Percentiles rank a stretch among this genome's conserved stretches.
phyloP scores from a whole-genome alignment of 257 asterid genomes.

The Cynanchum wilfordii region DNA sequence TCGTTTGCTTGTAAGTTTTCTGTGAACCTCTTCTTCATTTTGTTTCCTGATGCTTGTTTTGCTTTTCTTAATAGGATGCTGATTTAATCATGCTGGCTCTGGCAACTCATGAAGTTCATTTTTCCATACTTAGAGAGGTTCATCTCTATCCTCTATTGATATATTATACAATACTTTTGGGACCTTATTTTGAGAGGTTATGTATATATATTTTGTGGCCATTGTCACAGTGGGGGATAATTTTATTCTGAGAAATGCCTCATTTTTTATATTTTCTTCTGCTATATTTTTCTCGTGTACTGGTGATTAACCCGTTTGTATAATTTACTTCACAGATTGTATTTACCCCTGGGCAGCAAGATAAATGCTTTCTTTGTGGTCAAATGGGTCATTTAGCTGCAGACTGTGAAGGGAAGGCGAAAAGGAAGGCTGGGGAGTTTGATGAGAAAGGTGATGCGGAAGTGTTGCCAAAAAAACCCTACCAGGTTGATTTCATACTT shows the following conservation, averaged over 20 bases:
- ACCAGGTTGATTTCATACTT: constrained; percentile 47
- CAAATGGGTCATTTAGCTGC: constrained; percentile 97
- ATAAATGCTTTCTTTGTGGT: constrained; percentile 93
- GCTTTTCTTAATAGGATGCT: constrained; percentile 44
- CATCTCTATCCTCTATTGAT: constrained; percentile 5
- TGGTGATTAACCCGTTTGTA: constrained; percentile 8
- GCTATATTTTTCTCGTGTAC: background rate
- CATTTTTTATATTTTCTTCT: background rate
- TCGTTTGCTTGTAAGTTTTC: constrained; percentile 10
- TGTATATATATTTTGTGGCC: background rate
- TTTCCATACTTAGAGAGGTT: constrained; percentile 96
- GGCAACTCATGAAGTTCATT: constrained; percentile 96
- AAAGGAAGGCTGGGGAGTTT: constrained; percentile 93
- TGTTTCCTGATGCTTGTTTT: background rate
- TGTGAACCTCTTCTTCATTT: constrained; percentile 5
- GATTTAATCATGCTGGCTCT: constrained; percentile 80
- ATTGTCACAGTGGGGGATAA: background rate
- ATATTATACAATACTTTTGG: background rate
- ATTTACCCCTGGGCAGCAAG: constrained; percentile 92
- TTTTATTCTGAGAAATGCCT: background rate
- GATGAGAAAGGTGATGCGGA: constrained; percentile 88
- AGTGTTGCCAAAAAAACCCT: constrained; percentile 78
- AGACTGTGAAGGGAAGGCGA: constrained; percentile 85
- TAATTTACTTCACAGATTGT: constrained; percentile 59
- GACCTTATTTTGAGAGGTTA: background rate